Evolutionary conservation across 2,329 filamentous ascomycete genomes (phyloP).

Genomic region (Diaporthe sp.): DNA sequence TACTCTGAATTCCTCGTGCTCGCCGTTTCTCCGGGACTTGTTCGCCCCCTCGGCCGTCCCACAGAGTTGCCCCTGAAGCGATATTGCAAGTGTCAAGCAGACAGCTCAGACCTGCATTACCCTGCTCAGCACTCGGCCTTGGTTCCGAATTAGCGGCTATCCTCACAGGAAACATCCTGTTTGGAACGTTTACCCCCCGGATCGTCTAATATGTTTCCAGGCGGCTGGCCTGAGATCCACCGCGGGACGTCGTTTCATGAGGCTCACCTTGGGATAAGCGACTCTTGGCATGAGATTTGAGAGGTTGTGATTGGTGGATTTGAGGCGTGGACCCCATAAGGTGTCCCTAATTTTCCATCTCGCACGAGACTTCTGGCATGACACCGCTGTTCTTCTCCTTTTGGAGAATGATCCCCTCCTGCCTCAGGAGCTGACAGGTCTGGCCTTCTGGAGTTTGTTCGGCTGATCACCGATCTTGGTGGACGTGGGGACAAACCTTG

Average conservation of each 20-base stretch:
- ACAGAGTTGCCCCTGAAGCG: slow-evolving; percentile 24
- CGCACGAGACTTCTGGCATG: slow-evolving; percentile 22
- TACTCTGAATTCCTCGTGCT: background rate
- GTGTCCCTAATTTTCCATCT: slow-evolving; percentile 30
- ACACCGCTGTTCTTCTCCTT: slow-evolving; percentile 26
- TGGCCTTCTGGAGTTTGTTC: background rate
- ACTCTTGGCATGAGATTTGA: slow-evolving; percentile 14
- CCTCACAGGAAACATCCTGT: slow-evolving; percentile 26
- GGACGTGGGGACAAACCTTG: background rate
- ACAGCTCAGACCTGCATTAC: slow-evolving; percentile 24
- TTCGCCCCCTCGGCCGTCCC: background rate
- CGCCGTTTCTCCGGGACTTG: background rate
- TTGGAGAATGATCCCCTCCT: slow-evolving; percentile 1
- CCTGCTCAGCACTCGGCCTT: slow-evolving; percentile 11
- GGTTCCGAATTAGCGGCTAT: slow-evolving; percentile 20
- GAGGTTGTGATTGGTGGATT: slow-evolving; percentile 12
- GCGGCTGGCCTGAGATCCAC: slow-evolving; percentile 24
- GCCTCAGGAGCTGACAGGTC: slow-evolving; percentile 2
- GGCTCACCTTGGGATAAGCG: slow-evolving; percentile 32
- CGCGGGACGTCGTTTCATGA: slow-evolving; percentile 34
- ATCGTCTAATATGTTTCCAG: slow-evolving; percentile 31
- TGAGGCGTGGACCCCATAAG: slow-evolving; percentile 1
- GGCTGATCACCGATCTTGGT: slow-evolving; percentile 23
- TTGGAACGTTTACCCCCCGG: slow-evolving; percentile 25
- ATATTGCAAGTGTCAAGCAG: slow-evolving; percentile 32